These are phyloP conservation scores for Cladosporium colombiae DNA, from an alignment of 2,329 filamentous ascomycete genomes.

Conservation along the genomic window DNA sequence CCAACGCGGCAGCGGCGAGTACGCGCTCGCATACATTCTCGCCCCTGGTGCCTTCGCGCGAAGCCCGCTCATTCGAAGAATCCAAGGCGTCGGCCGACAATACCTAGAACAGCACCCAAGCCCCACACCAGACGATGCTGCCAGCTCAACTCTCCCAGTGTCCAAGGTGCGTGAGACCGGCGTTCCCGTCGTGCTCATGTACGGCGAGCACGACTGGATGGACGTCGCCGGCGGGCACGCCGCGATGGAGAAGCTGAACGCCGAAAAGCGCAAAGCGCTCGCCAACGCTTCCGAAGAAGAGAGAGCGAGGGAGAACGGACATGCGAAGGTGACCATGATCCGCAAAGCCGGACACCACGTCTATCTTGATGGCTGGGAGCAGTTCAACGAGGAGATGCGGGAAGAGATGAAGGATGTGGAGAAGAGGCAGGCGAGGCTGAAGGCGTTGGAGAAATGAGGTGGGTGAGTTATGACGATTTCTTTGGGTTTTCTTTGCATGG, in stretches of 20 bases:
- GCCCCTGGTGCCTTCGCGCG: slow-evolving; percentile 92
- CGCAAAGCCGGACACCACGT: slow-evolving; percentile 70
- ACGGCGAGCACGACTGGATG: slow-evolving; percentile 99
- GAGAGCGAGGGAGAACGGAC: slow-evolving; percentile 70
- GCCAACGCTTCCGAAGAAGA: slow-evolving; percentile 66
- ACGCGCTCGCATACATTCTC: slow-evolving; percentile 87
- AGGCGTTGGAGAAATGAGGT: background rate
- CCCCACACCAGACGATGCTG: slow-evolving; percentile 31
- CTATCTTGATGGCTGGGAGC: slow-evolving; percentile 69
- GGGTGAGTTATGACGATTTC: background rate
- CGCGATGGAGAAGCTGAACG: slow-evolving; percentile 74
- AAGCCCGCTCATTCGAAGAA: slow-evolving; percentile 80
- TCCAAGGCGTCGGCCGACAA: slow-evolving; percentile 84
- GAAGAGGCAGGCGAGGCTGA: slow-evolving; percentile 39
- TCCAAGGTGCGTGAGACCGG: slow-evolving; percentile 59
- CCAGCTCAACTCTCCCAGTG: slow-evolving; percentile 23
- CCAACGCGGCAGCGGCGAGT: slow-evolving; percentile 89
- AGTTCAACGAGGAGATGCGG: slow-evolving; percentile 67
- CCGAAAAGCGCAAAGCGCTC: slow-evolving; percentile 63
- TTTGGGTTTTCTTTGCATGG: background rate
- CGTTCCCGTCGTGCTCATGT: slow-evolving; percentile 87
- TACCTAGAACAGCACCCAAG: slow-evolving; percentile 39
- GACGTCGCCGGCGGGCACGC: slow-evolving; percentile 83
- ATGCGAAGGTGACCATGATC: slow-evolving; percentile 79
- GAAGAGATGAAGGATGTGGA: slow-evolving; percentile 67